Evolutionary conservation across 1,284 basidiomycete genomes (phyloP).

Genomic region (Ustilago sp.): DNA sequence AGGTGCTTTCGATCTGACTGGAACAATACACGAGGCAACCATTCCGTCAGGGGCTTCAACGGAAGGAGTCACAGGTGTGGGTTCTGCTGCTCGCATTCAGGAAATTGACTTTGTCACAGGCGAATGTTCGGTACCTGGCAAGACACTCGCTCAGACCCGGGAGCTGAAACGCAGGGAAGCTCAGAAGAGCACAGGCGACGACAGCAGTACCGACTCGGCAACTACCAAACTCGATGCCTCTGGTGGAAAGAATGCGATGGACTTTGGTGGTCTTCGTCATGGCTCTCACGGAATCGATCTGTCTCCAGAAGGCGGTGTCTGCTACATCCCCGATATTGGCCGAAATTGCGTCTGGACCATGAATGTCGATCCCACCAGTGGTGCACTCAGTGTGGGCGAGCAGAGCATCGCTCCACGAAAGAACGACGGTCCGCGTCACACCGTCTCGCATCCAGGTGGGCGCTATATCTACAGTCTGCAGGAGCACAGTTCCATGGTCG

Average conservation of each 20-base stretch:
- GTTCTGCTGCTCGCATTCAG: slow-evolving; percentile 55
- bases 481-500: slow-evolving; percentile 67
- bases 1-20: slow-evolving; percentile 59
- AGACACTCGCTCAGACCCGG: slow-evolving; percentile 30
- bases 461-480: slow-evolving; percentile 69
- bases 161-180: slow-evolving; percentile 14
- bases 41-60: slow-evolving; percentile 13
- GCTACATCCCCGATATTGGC: slow-evolving; percentile 59
- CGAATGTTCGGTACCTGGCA: slow-evolving; percentile 47
- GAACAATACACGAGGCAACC: slow-evolving; percentile 20
- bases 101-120: slow-evolving; percentile 62
- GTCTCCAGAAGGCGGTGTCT: slow-evolving; percentile 28
- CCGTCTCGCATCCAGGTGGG: slow-evolving; percentile 70
- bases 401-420: slow-evolving; percentile 69
- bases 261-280: slow-evolving; percentile 56
- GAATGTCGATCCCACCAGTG: slow-evolving; percentile 59
- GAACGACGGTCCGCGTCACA: slow-evolving; percentile 70
- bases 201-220: not conserved
- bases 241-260: slow-evolving; percentile 44
- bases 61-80: slow-evolving; percentile 29
- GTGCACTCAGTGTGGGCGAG: slow-evolving; percentile 62
- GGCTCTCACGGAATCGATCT: slow-evolving; percentile 39
- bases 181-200: not conserved
- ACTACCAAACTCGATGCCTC: slow-evolving; percentile 33
- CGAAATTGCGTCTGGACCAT: slow-evolving; percentile 71